These are phyloP conservation scores for Scheffersomyces illinoinensis DNA, from an alignment of 1,139 yeast genomes.

Conservation along the genomic window DNA sequence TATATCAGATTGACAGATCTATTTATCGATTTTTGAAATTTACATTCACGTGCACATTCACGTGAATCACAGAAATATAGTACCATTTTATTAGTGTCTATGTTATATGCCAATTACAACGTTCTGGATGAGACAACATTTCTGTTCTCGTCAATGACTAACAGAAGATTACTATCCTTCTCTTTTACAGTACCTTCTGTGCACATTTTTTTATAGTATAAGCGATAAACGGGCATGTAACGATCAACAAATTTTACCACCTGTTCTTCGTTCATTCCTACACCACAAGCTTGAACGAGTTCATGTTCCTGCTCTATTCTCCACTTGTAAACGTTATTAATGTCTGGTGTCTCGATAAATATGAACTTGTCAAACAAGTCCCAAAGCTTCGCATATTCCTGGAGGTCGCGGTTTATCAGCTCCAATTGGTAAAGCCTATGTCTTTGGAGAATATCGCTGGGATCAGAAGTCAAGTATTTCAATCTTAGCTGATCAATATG, in stretches of 20 bases:
- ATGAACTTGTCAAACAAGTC: slow-evolving; percentile 57
- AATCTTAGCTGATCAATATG: slow-evolving; percentile 19
- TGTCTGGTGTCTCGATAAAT: slow-evolving; percentile 58
- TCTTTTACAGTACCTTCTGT: slow-evolving; percentile 2
- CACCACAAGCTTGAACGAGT: slow-evolving; percentile 53
- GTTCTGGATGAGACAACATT: background rate
- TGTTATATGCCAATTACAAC: background rate
- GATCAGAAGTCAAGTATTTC: slow-evolving; percentile 21
- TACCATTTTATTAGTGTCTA: too few relatives aligned
- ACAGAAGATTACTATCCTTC: background rate
- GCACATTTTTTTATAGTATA: slow-evolving; percentile 57
- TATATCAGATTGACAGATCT: background rate
- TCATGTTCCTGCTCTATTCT: slow-evolving; percentile 82
- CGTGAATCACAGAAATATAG: background rate
- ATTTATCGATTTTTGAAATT: background rate
- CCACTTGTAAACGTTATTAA: slow-evolving; percentile 75
- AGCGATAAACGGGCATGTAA: slow-evolving; percentile 81
- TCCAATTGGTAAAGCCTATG: slow-evolving; percentile 30
- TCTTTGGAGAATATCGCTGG: slow-evolving; percentile 19
- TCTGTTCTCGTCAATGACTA: background rate
- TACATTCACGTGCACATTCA: background rate
- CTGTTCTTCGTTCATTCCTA: slow-evolving; percentile 77
- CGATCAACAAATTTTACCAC: slow-evolving; percentile 71
- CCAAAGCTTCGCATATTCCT: slow-evolving; percentile 59
- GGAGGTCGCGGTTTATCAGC: slow-evolving; percentile 51